A percentile compares a stretch with the other conserved stretches of the same genome.
These are phyloP conservation scores for Eurotiales sp. DNA, from an alignment of 2,329 filamentous ascomycete genomes.

Conservation along the genomic window DNA sequence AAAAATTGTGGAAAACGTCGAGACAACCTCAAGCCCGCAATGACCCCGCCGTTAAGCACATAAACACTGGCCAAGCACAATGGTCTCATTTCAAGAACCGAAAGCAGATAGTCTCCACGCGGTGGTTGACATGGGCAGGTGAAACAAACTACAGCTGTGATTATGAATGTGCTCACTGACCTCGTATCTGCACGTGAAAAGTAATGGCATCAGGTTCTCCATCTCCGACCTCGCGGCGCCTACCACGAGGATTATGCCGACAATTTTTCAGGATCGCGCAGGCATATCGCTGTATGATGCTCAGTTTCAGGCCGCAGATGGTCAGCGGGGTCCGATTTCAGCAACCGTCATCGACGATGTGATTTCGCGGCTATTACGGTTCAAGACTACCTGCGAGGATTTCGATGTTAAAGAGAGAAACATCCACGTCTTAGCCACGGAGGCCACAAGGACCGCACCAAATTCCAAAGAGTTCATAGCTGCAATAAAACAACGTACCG, in stretches of 20 bases:
- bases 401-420: slow-evolving; percentile 63
- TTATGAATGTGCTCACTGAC: background rate
- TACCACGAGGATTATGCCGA: slow-evolving; percentile 67
- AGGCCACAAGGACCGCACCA: slow-evolving; percentile 76
- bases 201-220: slow-evolving; percentile 91
- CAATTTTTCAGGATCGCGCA: slow-evolving; percentile 72
- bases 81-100: slow-evolving; percentile 7
- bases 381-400: slow-evolving; percentile 65
- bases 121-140: slow-evolving; percentile 43
- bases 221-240: slow-evolving; percentile 75
- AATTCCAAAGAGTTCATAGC: slow-evolving; percentile 68
- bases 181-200: slow-evolving; percentile 10
- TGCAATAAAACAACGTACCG: slow-evolving; percentile 60
- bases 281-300: slow-evolving; percentile 86
- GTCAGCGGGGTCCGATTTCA: slow-evolving; percentile 52
- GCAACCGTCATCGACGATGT: slow-evolving; percentile 62
- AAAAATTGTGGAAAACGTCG: no score
- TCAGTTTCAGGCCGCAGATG: slow-evolving; percentile 44
- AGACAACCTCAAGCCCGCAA: no score
- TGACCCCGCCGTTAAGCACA: no score
- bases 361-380: slow-evolving; percentile 62
- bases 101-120: slow-evolving; percentile 27
- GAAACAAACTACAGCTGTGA: slow-evolving; percentile 11
- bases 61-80: background rate
- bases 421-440: slow-evolving; percentile 76